Conservation (phyloP, 345 rosid species). For the Psidium friedrichsthalianum region DNA sequence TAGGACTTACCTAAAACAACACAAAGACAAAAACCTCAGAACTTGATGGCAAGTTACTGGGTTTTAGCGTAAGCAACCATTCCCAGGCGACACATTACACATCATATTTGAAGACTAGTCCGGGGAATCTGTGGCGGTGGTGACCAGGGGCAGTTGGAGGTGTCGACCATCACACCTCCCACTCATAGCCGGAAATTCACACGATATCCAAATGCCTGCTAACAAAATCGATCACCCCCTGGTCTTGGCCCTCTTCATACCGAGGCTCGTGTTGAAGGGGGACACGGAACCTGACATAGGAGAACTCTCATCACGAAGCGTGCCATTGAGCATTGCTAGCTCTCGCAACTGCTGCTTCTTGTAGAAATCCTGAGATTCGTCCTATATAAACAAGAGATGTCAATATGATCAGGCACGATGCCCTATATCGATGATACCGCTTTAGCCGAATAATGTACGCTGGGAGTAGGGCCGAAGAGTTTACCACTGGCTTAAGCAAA, state of each 20-base stretch:
- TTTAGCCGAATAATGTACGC: neutral
- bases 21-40: slow-evolving; percentile 4
- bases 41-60: slow-evolving; percentile 8
- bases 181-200: neutral
- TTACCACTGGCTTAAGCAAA: slow-evolving; percentile 81
- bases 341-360: slow-evolving; percentile 97
- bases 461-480: neutral
- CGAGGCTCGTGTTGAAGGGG: slow-evolving; percentile 79
- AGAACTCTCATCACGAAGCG: slow-evolving; percentile 83
- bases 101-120: neutral
- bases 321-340: slow-evolving; percentile 91
- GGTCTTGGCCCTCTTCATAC: slow-evolving; percentile 97
- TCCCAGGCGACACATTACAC: neutral
- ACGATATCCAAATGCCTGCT: neutral
- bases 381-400: slow-evolving; percentile 22
- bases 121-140: neutral
- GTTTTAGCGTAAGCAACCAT: neutral
- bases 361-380: slow-evolving; percentile 88
- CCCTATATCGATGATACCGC: neutral
- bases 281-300: slow-evolving; percentile 91
- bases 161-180: neutral
- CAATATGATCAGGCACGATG: neutral
- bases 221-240: slow-evolving; percentile 31
- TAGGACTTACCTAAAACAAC: neutral
- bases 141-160: neutral